Evolutionary conservation across 257 asterid species (phyloP).

Genomic region (Gentiana straminea): DNA sequence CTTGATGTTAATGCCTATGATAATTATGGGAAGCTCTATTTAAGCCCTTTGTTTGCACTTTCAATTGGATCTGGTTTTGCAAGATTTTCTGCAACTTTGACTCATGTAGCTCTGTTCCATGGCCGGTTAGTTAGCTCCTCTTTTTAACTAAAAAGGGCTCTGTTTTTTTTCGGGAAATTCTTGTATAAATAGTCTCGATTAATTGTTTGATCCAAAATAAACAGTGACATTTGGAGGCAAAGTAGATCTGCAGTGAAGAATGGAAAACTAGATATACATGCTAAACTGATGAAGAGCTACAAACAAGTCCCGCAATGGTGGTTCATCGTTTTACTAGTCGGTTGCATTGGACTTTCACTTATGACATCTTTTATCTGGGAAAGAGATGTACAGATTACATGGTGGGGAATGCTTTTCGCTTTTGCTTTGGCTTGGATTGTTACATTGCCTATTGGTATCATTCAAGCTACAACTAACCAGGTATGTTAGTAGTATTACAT

Average conservation of each 20-base stretch:
- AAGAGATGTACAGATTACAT: conserved; percentile 69
- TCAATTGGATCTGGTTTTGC: conserved; percentile 98
- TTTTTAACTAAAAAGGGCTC: too few species aligned
- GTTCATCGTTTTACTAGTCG: conserved; percentile 52
- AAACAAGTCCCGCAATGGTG: conserved; percentile 93
- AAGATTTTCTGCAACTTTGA: conserved; percentile 84
- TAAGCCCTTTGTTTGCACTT: conserved; percentile 91
- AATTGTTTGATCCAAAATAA: too few species aligned
- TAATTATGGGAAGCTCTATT: conserved; percentile 79
- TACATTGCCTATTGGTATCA: conserved; percentile 87
- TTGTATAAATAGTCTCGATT: too few species aligned
- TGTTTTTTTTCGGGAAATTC: too few species aligned
- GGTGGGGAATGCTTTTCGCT: conserved; percentile 95
- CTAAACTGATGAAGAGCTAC: conserved; percentile 75
- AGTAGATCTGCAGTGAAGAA: conserved; percentile 68
- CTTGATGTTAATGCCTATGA: conserved; percentile 67
- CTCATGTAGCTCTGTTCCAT: conserved; percentile 83
- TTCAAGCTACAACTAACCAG: conserved; percentile 95
- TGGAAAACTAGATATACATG: conserved; percentile 51
- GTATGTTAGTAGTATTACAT: conserved; percentile 13
- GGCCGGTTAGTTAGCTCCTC: conserved; percentile 57
- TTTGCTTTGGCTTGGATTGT: conserved; percentile 74
- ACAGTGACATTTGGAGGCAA: conserved; percentile 81
- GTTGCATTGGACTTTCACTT: conserved; percentile 56
- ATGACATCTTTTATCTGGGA: conserved; percentile 74